These are phyloP conservation scores for Colletotrichum aenigma DNA, from an alignment of 2,329 filamentous ascomycete species.

Conservation along the genomic window DNA sequence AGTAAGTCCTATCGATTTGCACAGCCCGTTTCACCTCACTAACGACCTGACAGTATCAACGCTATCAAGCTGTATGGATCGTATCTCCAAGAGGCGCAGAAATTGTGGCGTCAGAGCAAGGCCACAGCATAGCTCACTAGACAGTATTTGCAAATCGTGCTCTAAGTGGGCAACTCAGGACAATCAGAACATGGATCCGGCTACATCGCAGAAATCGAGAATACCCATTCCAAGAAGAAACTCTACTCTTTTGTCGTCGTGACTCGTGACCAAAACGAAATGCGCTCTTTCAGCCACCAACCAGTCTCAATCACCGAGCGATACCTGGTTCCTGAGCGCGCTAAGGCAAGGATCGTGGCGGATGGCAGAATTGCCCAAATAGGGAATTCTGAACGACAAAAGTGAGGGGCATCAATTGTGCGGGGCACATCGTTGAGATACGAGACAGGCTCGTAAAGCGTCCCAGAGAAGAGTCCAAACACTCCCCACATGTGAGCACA, in stretches of 20 bases:
- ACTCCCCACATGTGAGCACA: neutral
- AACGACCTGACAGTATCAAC: constrained; percentile 63
- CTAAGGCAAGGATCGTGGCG: neutral
- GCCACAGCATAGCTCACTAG: neutral
- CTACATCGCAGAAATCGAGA: neutral
- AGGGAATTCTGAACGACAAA: neutral
- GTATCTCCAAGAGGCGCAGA: constrained; percentile 70
- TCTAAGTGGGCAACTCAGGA: neutral
- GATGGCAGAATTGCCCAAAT: neutral
- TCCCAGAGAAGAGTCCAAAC: neutral
- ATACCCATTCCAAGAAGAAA: neutral
- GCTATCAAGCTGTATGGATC: constrained; percentile 94
- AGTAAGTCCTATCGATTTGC: constrained; percentile 39
- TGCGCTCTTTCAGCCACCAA: neutral
- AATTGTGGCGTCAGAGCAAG: neutral
- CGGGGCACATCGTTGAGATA: neutral
- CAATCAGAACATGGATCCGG: neutral
- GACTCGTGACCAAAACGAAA: neutral
- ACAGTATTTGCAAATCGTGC: neutral
- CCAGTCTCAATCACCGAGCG: neutral
- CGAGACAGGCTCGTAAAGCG: neutral
- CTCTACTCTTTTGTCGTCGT: neutral
- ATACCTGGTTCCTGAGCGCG: neutral
- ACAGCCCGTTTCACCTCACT: neutral
- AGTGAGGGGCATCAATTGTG: neutral